phyloP scores from a whole-genome alignment of 768 basidiomycete species.

The Leccinum boreale region DNA sequence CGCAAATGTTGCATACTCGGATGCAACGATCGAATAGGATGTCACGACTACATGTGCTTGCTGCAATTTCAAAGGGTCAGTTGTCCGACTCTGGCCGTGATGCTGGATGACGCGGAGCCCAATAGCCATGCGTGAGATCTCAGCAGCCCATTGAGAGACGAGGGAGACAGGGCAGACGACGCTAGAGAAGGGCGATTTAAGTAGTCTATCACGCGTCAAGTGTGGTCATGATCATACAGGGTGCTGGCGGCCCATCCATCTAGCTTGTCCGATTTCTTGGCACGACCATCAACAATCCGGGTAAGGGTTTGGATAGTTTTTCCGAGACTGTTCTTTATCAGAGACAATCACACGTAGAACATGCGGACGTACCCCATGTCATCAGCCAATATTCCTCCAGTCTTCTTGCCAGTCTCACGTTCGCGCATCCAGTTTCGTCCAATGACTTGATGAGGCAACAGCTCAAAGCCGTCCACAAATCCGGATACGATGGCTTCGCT shows the following conservation, averaged over 20 bases:
- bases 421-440: slow-evolving; percentile 86
- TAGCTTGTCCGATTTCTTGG: slow-evolving; percentile 63
- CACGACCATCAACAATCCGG: slow-evolving; percentile 79
- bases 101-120: slow-evolving; percentile 74
- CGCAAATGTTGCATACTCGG: slow-evolving; percentile 61
- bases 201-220: neutral
- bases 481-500: slow-evolving; percentile 72
- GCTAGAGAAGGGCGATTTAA: slow-evolving; percentile 37
- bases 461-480: slow-evolving; percentile 62
- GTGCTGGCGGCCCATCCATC: slow-evolving; percentile 73
- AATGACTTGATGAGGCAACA: slow-evolving; percentile 86
- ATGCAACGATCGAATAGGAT: slow-evolving; percentile 80
- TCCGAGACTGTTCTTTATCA: slow-evolving; percentile 51
- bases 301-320: slow-evolving; percentile 92
- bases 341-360: neutral
- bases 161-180: slow-evolving; percentile 87
- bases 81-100: slow-evolving; percentile 74
- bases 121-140: slow-evolving; percentile 70
- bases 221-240: slow-evolving; percentile 45
- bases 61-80: slow-evolving; percentile 53
- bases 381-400: slow-evolving; percentile 89
- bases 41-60: slow-evolving; percentile 77
- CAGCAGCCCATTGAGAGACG: slow-evolving; percentile 87
- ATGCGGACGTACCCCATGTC: slow-evolving; percentile 67
- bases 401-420: slow-evolving; percentile 74